Conservation (phyloP, 192 early-diverging fungal genomes). For the Neocallimastix lanati region DNA sequence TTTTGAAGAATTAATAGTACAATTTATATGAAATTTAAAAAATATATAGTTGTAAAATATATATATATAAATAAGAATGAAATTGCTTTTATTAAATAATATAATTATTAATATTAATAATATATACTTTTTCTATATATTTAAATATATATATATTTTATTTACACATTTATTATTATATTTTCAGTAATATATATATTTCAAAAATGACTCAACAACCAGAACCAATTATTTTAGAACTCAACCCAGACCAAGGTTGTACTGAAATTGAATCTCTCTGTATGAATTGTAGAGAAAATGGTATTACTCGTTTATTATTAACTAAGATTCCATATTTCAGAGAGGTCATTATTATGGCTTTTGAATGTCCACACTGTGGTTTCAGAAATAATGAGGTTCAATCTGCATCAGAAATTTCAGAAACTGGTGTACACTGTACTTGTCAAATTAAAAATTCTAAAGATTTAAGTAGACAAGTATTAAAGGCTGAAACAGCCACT, state of each 20-base stretch:
- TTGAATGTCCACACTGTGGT: slow-evolving; percentile 78
- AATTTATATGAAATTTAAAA: too few species aligned
- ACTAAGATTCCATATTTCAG: slow-evolving; percentile 87
- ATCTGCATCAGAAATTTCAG: slow-evolving; percentile 60
- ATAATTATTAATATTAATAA: too few species aligned
- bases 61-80: too few species aligned
- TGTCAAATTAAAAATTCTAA: slow-evolving; percentile 6
- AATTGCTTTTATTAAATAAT: too few species aligned
- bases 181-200: too few species aligned
- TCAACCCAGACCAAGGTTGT: slow-evolving; percentile 41
- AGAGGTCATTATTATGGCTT: slow-evolving; percentile 64
- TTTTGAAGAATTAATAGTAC: too few species aligned
- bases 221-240: slow-evolving; percentile 37
- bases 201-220: background rate
- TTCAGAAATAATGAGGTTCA: slow-evolving; percentile 79
- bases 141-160: too few species aligned
- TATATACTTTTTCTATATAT: too few species aligned
- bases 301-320: slow-evolving; percentile 64
- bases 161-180: too few species aligned
- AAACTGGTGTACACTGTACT: slow-evolving; percentile 54
- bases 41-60: too few species aligned
- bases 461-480: slow-evolving; percentile 80
- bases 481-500: slow-evolving; percentile 65
- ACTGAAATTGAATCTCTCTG: slow-evolving; percentile 79
- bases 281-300: slow-evolving; percentile 76